phyloP scores from a whole-genome alignment of 2,329 filamentous ascomycete species.

The Cladophialophora bantiana region DNA sequence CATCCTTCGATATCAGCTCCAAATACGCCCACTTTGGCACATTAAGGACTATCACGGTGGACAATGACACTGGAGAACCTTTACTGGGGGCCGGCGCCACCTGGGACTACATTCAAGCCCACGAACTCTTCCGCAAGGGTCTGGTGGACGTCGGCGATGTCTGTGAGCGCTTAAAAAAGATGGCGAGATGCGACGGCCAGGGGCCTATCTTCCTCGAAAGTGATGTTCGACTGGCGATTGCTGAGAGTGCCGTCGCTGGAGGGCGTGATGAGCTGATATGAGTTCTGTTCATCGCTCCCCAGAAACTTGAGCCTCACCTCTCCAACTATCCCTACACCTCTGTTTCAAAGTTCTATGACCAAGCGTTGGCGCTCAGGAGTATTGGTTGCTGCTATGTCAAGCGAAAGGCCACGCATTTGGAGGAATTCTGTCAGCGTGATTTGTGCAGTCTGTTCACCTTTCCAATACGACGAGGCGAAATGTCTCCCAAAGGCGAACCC shows the following conservation, averaged over 20 bases:
- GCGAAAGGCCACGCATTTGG: conserved; percentile 15
- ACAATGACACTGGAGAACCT: conserved; percentile 68
- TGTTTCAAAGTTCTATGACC: neutral
- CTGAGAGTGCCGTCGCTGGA: conserved; percentile 76
- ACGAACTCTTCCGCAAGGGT: conserved; percentile 77
- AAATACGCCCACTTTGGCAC: conserved; percentile 38
- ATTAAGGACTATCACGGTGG: conserved; percentile 50
- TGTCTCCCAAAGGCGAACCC: neutral
- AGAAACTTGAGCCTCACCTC: neutral
- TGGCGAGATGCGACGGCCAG: conserved; percentile 83
- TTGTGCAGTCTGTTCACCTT: neutral
- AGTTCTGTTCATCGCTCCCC: conserved; percentile 37
- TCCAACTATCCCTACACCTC: neutral
- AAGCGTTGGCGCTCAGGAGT: conserved; percentile 25
- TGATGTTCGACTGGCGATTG: conserved; percentile 75
- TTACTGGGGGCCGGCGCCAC: conserved; percentile 78
- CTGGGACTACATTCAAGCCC: conserved; percentile 87
- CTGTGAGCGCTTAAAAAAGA: conserved; percentile 76
- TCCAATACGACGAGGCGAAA: neutral
- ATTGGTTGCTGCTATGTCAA: neutral
- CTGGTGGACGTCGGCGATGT: conserved; percentile 82
- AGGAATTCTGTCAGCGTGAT: conserved; percentile 14
- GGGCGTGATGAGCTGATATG: conserved; percentile 75
- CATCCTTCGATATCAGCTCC: conserved; percentile 44
- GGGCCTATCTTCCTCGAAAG: conserved; percentile 86